A percentile compares a stretch with the other conserved stretches of the same genome.
Evolutionary conservation across 345 rosid species (phyloP).

Genomic region (Reutealis trisperma): DNA sequence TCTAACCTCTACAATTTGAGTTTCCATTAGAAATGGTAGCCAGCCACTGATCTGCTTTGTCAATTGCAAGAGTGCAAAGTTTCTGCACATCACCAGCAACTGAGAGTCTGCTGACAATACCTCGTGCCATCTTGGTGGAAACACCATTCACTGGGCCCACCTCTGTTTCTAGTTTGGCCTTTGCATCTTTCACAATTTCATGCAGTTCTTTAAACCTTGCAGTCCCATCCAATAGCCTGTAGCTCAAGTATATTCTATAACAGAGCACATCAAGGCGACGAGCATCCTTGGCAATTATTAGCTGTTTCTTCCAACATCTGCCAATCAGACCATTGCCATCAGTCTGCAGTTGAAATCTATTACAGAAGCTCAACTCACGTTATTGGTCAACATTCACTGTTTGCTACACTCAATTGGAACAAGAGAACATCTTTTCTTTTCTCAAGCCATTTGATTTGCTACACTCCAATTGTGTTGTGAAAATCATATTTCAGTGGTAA

Average conservation of each 20-base stretch:
- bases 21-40: conserved; percentile 35
- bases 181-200: conserved; percentile 63
- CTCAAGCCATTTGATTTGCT: conserved; percentile 3
- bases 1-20: conserved; percentile 58
- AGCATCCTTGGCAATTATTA: conserved; percentile 80
- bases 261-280: conserved; percentile 83
- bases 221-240: conserved; percentile 75
- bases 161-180: conserved; percentile 77
- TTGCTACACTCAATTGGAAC: background rate
- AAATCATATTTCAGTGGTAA: background rate
- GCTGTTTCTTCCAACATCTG: conserved; percentile 95
- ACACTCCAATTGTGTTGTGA: background rate
- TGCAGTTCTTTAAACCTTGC: conserved; percentile 68
- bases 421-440: background rate
- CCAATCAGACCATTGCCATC: conserved; percentile 29
- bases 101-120: conserved; percentile 87
- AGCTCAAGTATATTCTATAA: conserved; percentile 79
- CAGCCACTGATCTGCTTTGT: conserved; percentile 67
- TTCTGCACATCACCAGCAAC: conserved; percentile 72
- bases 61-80: conserved; percentile 71
- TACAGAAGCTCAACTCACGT: conserved; percentile 6
- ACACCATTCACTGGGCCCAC: conserved; percentile 72
- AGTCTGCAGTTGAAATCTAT: conserved; percentile 13
- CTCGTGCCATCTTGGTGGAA: conserved; percentile 75
- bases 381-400: background rate